Base-by-base conservation (phyloP, 2,329 filamentous ascomycete species). In the Epichloe sp. region DNA sequence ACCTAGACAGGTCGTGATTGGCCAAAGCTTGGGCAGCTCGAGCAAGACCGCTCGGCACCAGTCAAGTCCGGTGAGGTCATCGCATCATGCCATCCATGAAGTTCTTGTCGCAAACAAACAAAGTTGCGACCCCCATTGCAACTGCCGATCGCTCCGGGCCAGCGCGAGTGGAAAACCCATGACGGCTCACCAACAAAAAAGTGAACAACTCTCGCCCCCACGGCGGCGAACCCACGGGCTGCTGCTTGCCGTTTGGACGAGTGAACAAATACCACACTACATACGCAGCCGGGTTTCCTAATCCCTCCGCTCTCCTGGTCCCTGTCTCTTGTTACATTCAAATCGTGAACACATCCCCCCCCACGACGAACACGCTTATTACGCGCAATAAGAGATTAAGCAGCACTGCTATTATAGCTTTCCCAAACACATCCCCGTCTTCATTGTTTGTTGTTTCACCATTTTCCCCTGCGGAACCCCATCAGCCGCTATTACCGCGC, bases 51-150 rank as follows among this genome's bases (percentile, higher is more conserved):
- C 48, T 21, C 26, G 38, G 44, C 50, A 37, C 47, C 51, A 47
- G 43, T 42, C 51, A 43, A 49, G 43, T 47, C 52, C 40, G 36
- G 21, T 53, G 49, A 53, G 52, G 52, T 53, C 52, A 53, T 53
- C 38, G 34, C 46, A 53, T 48, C 38, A 40, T 50, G n/a, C 47
- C 26, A 31, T 31, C 8, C 26, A 31, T 31, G 1, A 31, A 1
- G 1, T 31, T 44, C 43, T 12, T 17, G n/a, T 41, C 17, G 15
- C 34, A 26, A 21, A 41, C 10, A 34, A 45, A 19, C 34, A 37
- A 46, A 21, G 36, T 40, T 40, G 21, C 36, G 43, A 6, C 35
- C 45, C 17, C 40, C 44, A 35, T 50, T 46, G 42, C 49, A 46
- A 51, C 52, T 53, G 52, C 52, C 52, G 49, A 51, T 53, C 48